Conservation (phyloP, 2,329 filamentous ascomycete genomes). For the Cordyceps cicadae region DNA sequence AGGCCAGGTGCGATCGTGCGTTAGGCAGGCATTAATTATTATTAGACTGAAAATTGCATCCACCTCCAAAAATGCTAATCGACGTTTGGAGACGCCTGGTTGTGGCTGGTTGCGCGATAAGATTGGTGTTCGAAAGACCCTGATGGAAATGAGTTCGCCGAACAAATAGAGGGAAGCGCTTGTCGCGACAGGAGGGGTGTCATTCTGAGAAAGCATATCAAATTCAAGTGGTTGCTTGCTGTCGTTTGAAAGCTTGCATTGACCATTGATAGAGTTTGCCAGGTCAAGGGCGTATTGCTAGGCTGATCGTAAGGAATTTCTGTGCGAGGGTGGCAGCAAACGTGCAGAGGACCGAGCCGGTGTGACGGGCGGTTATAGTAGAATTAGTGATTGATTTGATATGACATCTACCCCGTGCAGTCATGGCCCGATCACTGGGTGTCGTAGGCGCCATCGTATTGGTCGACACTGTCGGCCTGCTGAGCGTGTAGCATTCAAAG, state of each 20-base stretch:
- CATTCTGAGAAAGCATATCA: neutral
- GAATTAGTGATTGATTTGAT: neutral
- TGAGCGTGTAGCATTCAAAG: neutral
- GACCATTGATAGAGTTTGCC: slow-evolving; percentile 3
- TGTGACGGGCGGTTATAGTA: neutral
- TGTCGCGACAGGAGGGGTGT: too few species aligned
- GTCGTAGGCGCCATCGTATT: neutral
- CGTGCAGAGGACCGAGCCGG: slow-evolving; percentile 5
- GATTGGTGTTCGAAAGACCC: too few species aligned
- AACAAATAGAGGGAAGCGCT: neutral
- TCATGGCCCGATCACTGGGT: neutral
- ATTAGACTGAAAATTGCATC: neutral
- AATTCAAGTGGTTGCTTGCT: too few species aligned
- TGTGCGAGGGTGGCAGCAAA: neutral
- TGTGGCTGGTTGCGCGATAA: too few species aligned
- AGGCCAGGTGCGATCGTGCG: slow-evolving; percentile 5
- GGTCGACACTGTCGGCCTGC: neutral
- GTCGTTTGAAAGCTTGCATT: neutral
- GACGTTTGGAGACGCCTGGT: neutral
- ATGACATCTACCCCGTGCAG: too few species aligned
- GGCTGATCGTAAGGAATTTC: neutral
- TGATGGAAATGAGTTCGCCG: too few species aligned
- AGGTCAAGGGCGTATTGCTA: neutral
- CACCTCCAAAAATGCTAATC: neutral
- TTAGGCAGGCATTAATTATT: neutral